Percentiles rank a stretch among this genome's conserved stretches.
These are phyloP conservation scores for Fonsecaea pedrosoi DNA, from an alignment of 2,329 filamentous ascomycete species.

Conservation along the genomic window DNA sequence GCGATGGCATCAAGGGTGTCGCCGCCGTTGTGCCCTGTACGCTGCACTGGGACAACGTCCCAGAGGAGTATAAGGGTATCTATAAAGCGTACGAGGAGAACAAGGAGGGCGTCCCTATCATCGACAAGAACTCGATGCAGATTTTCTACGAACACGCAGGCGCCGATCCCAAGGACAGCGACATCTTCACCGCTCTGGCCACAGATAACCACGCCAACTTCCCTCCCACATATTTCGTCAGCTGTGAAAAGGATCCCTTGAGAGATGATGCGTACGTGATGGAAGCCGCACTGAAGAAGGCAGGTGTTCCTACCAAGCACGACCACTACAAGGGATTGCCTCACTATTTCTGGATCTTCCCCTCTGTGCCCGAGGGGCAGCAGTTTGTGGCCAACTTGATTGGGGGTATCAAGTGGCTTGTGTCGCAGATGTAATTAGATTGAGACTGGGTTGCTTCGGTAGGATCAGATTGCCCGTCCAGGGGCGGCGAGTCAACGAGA, in stretches of 20 bases:
- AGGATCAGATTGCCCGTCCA: not conserved
- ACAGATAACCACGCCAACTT: slow-evolving; percentile 39
- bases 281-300: slow-evolving; percentile 38
- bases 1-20: slow-evolving; percentile 48
- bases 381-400: slow-evolving; percentile 37
- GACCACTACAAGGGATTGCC: slow-evolving; percentile 37
- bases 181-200: slow-evolving; percentile 35
- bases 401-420: slow-evolving; percentile 36
- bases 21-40: slow-evolving; percentile 48
- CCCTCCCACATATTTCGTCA: slow-evolving; percentile 38
- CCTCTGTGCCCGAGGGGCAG: slow-evolving; percentile 36
- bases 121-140: slow-evolving; percentile 36
- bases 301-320: slow-evolving; percentile 38
- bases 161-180: slow-evolving; percentile 32
- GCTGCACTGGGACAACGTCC: slow-evolving; percentile 48
- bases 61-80: slow-evolving; percentile 44
- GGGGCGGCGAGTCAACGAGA: not conserved
- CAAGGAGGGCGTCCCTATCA: slow-evolving; percentile 48
- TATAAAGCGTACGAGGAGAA: slow-evolving; percentile 49
- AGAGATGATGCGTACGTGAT: slow-evolving; percentile 39
- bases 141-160: slow-evolving; percentile 34
- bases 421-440: slow-evolving; percentile 28
- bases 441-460: not conserved
- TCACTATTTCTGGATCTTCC: slow-evolving; percentile 41
- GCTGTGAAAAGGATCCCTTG: slow-evolving; percentile 37